Percentiles rank a stretch among this genome's conserved stretches.
Conservation (phyloP, 805 yeast genomes). For the Spathaspora gorwiae region DNA sequence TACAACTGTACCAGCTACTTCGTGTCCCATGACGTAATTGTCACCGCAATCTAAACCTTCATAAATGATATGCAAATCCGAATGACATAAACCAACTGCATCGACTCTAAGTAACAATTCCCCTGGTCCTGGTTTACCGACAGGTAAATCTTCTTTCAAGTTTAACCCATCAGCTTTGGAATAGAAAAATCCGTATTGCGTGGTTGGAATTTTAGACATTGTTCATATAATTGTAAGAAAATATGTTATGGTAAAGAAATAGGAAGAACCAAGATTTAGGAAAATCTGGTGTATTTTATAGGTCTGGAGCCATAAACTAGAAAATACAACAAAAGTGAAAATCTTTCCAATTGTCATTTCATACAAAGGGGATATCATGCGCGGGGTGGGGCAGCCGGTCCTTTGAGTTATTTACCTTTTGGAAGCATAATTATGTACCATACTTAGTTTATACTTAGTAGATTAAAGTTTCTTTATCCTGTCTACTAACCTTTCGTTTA, state of each 20-base stretch:
- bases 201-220: conserved; percentile 7
- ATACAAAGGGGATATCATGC: no score
- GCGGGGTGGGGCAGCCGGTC: no score
- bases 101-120: conserved; percentile 32
- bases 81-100: conserved; percentile 41
- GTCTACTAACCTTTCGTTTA: no score
- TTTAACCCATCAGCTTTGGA: conserved; percentile 3
- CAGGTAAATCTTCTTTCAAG: conserved; percentile 7
- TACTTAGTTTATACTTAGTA: no score
- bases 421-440: no score
- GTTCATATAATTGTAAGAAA: neutral
- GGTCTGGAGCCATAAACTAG: no score
- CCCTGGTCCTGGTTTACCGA: conserved; percentile 5
- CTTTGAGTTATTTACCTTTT: no score
- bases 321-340: no score
- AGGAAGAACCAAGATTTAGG: neutral
- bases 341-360: no score
- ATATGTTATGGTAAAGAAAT: neutral
- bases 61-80: conserved; percentile 33
- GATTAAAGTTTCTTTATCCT: no score
- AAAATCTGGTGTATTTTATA: neutral
- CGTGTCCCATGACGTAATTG: conserved; percentile 41
- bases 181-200: conserved; percentile 9
- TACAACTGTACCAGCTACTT: conserved; percentile 36
- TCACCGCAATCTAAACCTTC: conserved; percentile 15